Evolutionary conservation across 2,329 filamentous ascomycete genomes (phyloP).

Genomic region (Hypoxylon sp.): DNA sequence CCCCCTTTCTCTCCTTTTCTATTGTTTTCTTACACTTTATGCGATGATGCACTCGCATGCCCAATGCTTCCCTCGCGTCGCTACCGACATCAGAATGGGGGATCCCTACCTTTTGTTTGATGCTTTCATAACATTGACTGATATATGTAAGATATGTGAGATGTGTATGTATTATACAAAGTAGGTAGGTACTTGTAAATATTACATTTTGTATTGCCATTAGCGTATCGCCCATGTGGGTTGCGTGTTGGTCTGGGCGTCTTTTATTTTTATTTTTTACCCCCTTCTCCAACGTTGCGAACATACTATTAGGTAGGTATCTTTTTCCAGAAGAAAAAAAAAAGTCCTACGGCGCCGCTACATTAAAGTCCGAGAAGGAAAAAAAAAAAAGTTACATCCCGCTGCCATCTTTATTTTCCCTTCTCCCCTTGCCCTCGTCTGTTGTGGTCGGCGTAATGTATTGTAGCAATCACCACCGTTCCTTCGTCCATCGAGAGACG

Average conservation of each 20-base stretch:
- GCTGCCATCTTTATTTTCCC: slow-evolving; percentile 15
- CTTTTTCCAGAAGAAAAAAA: slow-evolving; percentile 15
- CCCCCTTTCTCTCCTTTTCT: slow-evolving; percentile 5
- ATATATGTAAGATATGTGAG: slow-evolving; percentile 4
- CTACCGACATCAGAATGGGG: no score
- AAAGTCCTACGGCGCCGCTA: slow-evolving; percentile 33
- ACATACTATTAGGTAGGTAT: neutral
- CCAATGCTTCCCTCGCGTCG: slow-evolving; percentile 23
- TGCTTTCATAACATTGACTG: no score
- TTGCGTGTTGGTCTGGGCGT: slow-evolving; percentile 27
- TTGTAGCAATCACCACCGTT: slow-evolving; percentile 39
- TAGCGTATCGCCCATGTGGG: slow-evolving; percentile 29
- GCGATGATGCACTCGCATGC: slow-evolving; percentile 3
- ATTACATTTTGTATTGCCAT: slow-evolving; percentile 18
- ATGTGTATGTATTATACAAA: slow-evolving; percentile 19
- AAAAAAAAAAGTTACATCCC: slow-evolving; percentile 27
- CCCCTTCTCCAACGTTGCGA: slow-evolving; percentile 21
- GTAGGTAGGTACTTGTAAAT: slow-evolving; percentile 25
- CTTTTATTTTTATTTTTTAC: no score
- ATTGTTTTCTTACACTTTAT: slow-evolving; percentile 4
- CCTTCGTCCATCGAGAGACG: slow-evolving; percentile 38
- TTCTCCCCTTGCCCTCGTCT: slow-evolving; percentile 7
- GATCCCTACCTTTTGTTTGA: neutral
- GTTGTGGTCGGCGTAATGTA: slow-evolving; percentile 16
- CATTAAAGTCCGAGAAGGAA: slow-evolving; percentile 33